Evolutionary conservation across 2,329 filamentous ascomycete species (phyloP).

Genomic region (Fusarium mexicanum): DNA sequence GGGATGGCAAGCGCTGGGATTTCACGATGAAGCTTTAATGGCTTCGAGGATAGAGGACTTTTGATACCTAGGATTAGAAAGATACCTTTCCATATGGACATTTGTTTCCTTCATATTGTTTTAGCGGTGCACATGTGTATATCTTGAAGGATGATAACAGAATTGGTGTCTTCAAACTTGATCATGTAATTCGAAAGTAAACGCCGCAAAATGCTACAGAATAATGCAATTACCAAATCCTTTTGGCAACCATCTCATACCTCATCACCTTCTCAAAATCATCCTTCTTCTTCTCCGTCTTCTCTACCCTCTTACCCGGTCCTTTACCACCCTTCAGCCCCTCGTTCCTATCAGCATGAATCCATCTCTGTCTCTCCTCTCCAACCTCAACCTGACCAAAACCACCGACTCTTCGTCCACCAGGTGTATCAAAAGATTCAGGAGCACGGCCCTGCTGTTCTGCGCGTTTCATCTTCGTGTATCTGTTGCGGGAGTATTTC

Average conservation of each 20-base stretch:
- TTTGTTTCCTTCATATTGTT: neutral
- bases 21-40: conserved; percentile 6
- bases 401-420: conserved; percentile 76
- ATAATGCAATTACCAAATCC: conserved; percentile 78
- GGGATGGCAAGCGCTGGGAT: conserved; percentile 31
- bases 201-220: conserved; percentile 16
- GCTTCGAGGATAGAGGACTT: conserved; percentile 24
- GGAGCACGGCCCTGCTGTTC: conserved; percentile 63
- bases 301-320: conserved; percentile 65
- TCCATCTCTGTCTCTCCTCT: conserved; percentile 85
- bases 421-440: conserved; percentile 72
- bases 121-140: neutral
- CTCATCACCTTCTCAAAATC: conserved; percentile 75
- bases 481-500: conserved; percentile 80
- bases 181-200: neutral
- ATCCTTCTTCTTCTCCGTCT: conserved; percentile 57
- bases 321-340: conserved; percentile 65
- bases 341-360: conserved; percentile 86
- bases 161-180: neutral
- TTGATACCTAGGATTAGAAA: conserved; percentile 40
- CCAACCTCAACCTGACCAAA: conserved; percentile 89
- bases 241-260: conserved; percentile 96
- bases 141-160: neutral
- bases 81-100: conserved; percentile 33
- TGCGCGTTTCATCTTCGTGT: conserved; percentile 79